Evolutionary conservation across 495 filamentous ascomycete genomes (phyloP).

Genomic region (Articulospora tetracladia): DNA sequence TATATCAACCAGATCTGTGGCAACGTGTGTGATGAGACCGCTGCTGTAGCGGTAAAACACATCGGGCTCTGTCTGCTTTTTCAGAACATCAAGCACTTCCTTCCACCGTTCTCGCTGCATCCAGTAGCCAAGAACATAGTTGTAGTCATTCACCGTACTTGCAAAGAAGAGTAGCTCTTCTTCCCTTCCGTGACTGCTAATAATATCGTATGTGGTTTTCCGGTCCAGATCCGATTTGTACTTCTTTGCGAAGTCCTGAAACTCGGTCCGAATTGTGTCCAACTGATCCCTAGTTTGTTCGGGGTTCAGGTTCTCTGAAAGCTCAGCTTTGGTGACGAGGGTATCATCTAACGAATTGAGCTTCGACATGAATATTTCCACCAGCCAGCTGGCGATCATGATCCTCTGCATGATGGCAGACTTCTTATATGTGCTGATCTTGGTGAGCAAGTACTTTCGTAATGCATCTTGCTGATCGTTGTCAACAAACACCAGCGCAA

Average conservation of each 20-base stretch:
- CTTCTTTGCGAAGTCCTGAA: constrained; percentile 79
- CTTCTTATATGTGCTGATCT: constrained; percentile 79
- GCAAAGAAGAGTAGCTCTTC: constrained; percentile 90
- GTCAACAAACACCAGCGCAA: constrained; percentile 87
- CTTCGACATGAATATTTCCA: constrained; percentile 97
- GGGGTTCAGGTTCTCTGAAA: constrained; percentile 65
- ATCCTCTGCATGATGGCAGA: constrained; percentile 83
- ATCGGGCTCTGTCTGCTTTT: constrained; percentile 84
- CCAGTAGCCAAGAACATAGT: constrained; percentile 96
- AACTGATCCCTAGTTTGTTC: constrained; percentile 73
- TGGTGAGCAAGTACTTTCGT: constrained; percentile 83
- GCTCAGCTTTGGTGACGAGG: constrained; percentile 83
- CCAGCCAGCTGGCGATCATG: constrained; percentile 93
- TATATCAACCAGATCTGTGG: constrained; percentile 83
- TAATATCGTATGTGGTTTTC: constrained; percentile 92
- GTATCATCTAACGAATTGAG: constrained; percentile 92
- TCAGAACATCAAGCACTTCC: constrained; percentile 83
- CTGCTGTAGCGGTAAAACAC: constrained; percentile 95
- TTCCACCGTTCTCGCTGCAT: constrained; percentile 92
- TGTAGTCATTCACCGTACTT: constrained; percentile 80
- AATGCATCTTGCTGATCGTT: constrained; percentile 86
- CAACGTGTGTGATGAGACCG: constrained; percentile 88
- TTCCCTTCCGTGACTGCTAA: constrained; percentile 91
- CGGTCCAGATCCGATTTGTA: constrained; percentile 83
- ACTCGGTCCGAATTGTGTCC: constrained; percentile 64